These are phyloP conservation scores for Tulasnella sp. DNA, from an alignment of 768 basidiomycete species.

Conservation along the genomic window DNA sequence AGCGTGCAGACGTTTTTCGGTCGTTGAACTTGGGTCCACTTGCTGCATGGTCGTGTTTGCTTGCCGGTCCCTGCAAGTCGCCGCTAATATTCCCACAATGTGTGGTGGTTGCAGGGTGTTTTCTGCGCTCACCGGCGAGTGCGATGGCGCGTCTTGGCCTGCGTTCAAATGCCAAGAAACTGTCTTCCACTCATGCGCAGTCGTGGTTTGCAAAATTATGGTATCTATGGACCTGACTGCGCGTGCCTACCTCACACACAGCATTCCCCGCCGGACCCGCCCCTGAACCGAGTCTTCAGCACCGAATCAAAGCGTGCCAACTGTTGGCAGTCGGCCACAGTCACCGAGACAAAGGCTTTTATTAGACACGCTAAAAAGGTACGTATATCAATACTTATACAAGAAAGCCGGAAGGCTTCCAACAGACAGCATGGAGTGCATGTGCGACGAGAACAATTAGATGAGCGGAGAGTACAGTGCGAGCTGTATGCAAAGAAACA, in stretches of 20 bases:
- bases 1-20: no score
- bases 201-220: neutral
- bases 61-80: neutral
- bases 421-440: neutral
- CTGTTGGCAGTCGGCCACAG: neutral
- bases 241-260: neutral
- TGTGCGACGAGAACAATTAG: neutral
- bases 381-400: conserved; percentile 1
- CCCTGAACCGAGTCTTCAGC: neutral
- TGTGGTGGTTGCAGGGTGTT: neutral
- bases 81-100: neutral
- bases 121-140: neutral
- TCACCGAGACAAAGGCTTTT: neutral
- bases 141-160: neutral
- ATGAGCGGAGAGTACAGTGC: neutral
- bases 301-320: neutral
- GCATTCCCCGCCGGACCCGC: neutral
- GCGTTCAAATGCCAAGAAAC: neutral
- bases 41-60: neutral
- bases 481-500: neutral
- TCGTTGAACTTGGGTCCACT: neutral
- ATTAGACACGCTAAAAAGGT: neutral
- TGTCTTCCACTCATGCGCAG: neutral
- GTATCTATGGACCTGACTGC: neutral
- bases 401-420: neutral